Evolutionary conservation across 2,329 filamentous ascomycete genomes (phyloP), one percentile per base, ranked within the genome.

Genomic region (Pseudogymnoascus sp.): DNA sequence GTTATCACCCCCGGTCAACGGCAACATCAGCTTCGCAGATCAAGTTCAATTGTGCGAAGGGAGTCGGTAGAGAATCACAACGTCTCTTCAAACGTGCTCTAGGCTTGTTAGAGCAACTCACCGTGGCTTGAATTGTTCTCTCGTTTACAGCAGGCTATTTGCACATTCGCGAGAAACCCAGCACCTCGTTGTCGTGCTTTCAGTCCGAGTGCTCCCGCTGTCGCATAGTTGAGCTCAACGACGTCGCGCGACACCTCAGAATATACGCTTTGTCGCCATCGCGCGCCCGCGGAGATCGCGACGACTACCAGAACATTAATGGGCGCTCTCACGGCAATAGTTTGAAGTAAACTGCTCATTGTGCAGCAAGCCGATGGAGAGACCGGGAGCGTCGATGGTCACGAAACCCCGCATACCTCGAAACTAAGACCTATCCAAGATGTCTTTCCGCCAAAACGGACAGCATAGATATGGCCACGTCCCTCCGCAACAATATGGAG

Each of bases 401-500:
- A 55, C 49, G 49, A 55, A 55, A 55, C 49, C 49, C 49, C 49
- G 49, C 49, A 55, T 55, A 55, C 49, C 49, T 55, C 28, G 49
- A 55, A 33, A 55, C 49, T 55, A 55, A 55, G 49, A 28, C 49
- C 28, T 33, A 55, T 31, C 55, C 31, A 45, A 12, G 18, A 88
- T 88, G 85, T 87, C 85, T 62, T 88, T 88, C 72, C 79, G 82
- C 31, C 63, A 68, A 71, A 82, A 82, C 70, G 83, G 87, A 69
- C 82, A 84, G 72, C 81, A 83, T 74, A 83, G 85, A 52, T 88
- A 88, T 69, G 85, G 85, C 75, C 83, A 88, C 75, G 76, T 88
- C 59, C 85, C 86, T 65, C 86, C 85, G 14, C 84, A 85, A 31
- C 85, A 87, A 71, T 88, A 88, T 66, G 76, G 79, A 58, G 74